These are phyloP conservation scores for Lachancea fermentati DNA, from an alignment of 805 yeast genomes.

Conservation along the genomic window DNA sequence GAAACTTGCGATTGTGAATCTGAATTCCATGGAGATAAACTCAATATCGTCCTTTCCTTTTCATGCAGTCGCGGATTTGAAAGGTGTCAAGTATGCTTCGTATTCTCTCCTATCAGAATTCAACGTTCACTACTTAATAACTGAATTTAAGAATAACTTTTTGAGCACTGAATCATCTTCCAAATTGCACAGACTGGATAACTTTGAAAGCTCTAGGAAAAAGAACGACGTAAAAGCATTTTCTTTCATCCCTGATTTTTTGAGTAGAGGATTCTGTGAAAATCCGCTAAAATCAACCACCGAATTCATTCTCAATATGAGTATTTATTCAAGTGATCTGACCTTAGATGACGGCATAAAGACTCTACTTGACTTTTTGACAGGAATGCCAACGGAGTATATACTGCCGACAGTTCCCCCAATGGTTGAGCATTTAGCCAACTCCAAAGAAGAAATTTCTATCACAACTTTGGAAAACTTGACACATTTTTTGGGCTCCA, in stretches of 20 bases:
- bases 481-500: conserved; percentile 23
- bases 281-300: background rate
- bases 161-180: background rate
- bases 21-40: background rate
- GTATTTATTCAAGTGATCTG: background rate
- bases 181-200: background rate
- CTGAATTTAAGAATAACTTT: background rate
- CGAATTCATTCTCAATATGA: background rate
- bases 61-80: background rate
- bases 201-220: conserved; percentile 1
- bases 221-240: background rate
- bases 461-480: conserved; percentile 9
- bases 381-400: conserved; percentile 1
- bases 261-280: background rate
- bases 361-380: background rate
- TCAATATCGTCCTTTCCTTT: background rate
- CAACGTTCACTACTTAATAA: conserved; percentile 3
- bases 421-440: background rate
- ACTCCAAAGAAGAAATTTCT: background rate
- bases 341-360: background rate
- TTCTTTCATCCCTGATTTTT: background rate
- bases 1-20: background rate
- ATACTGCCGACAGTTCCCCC: background rate
- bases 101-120: conserved; percentile 3
- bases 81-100: background rate